Base-by-base conservation (phyloP, 2,329 filamentous ascomycete genomes). In the Myriosclerotinia duriaeana region DNA sequence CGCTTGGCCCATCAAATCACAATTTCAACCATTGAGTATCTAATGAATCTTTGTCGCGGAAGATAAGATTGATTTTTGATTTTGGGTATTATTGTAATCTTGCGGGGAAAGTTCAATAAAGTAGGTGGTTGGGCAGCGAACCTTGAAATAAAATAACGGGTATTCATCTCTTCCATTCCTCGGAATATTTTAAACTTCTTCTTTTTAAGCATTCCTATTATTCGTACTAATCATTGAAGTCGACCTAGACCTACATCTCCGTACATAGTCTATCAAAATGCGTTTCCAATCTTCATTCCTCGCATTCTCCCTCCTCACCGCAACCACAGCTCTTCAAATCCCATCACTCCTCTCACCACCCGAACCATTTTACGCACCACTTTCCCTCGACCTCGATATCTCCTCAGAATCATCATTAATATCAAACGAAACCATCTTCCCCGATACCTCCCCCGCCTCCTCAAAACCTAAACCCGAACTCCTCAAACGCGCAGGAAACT, bases 401-500 rank as follows among this genome's bases (percentile, higher is more conserved):
- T 20, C 40, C 65, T 17, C 48, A 61, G 15, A 65, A 66, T 14
- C 54, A 68, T 58, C 36, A 12, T 5, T 46, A 34, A 15, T 12
- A 42, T 68, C 72, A 14, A 75, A 75, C 60, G 68, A 71, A 34
- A 72, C 71, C 15, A 62, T 69, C 22, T 34, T 67, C 64, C 54
- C 67, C 20, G 50, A 69, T 36, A 62, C 64, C 20, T 65, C 64
- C 2, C 64, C 64, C 55, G 64, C 64, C 36, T 42, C 42, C 54
- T 52, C 44, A 34, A 52, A 36, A 15, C 42, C 54, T 5, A 52
- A 65, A 40, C 26, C 68, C 58, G 72, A 75, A 12, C 70, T 76
- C 44, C 60, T 71, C 17, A 76, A 74, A 68, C 68, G 76, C 71
- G 69, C 72, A 55, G 72, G 69, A 22, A 74, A 72, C 56, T 77